phyloP scores from a whole-genome alignment of 305 asterid species.

The Rubia peregrina region DNA sequence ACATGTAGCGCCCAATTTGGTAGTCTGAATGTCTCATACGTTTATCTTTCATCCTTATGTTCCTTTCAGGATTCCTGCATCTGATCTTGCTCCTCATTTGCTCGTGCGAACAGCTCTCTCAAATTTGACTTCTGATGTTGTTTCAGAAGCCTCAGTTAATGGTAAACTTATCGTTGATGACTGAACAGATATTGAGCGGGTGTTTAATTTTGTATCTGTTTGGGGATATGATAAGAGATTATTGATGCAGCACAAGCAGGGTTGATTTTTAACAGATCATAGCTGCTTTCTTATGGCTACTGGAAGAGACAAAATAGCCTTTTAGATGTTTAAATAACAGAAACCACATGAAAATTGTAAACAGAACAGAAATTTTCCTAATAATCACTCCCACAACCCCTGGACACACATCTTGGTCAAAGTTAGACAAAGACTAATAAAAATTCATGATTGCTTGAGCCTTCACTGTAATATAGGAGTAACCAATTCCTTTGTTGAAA shows the following conservation, averaged over 20 bases:
- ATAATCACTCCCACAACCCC: background rate
- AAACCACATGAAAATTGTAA: background rate
- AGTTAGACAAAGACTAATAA: background rate
- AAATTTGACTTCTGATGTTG: constrained; percentile 73
- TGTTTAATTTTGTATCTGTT: background rate
- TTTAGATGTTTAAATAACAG: background rate
- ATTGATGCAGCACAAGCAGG: background rate
- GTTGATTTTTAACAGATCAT: background rate
- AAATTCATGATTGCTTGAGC: background rate
- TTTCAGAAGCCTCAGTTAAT: constrained; percentile 90
- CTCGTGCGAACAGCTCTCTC: constrained; percentile 88
- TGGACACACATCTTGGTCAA: background rate
- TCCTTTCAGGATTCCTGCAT: constrained; percentile 75
- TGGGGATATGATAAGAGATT: background rate
- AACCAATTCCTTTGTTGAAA: background rate
- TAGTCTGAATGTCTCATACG: background rate
- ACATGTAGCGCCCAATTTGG: background rate
- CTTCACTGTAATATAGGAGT: background rate
- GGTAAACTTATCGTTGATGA: constrained; percentile 36
- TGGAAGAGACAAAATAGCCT: background rate
- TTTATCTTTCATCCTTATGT: background rate
- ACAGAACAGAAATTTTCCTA: background rate
- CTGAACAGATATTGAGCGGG: background rate
- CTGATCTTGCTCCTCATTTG: constrained; percentile 85
- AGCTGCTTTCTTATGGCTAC: background rate